Evolutionary conservation across 208 protist species (phyloP).

Genomic region (Trypanosoma lewisi): DNA sequence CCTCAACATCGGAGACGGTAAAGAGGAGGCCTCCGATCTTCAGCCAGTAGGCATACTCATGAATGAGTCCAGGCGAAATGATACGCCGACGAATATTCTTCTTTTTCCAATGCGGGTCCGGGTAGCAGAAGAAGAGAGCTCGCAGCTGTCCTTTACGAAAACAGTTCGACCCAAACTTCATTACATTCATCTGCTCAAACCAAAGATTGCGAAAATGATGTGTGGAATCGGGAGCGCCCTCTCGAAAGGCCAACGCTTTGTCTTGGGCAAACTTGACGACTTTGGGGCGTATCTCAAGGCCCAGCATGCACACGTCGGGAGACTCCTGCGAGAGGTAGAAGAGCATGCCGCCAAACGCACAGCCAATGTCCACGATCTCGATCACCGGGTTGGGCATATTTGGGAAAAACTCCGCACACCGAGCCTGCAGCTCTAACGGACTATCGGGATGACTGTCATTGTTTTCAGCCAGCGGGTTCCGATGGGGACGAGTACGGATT

Average conservation of each 20-base stretch:
- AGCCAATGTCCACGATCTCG: slow-evolving; percentile 96
- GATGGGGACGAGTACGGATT: slow-evolving; percentile 88
- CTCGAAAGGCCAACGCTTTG: slow-evolving; percentile 54
- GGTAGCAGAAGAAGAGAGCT: slow-evolving; percentile 98
- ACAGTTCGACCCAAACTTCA: slow-evolving; percentile 98
- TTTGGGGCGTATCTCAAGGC: slow-evolving; percentile 96
- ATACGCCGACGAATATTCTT: slow-evolving; percentile 97
- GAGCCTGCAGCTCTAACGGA: slow-evolving; percentile 58
- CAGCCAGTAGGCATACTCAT: slow-evolving; percentile 97
- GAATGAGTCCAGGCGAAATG: slow-evolving; percentile 92
- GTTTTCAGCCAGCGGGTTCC: slow-evolving; percentile 92
- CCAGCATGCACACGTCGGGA: slow-evolving; percentile 92
- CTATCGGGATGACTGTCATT: slow-evolving; percentile 79
- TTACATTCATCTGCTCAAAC: slow-evolving; percentile 96
- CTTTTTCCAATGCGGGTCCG: slow-evolving; percentile 98
- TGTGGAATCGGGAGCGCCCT: slow-evolving; percentile 10
- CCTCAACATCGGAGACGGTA: slow-evolving; percentile 95
- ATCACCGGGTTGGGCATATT: slow-evolving; percentile 35
- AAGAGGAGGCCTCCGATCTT: slow-evolving; percentile 93
- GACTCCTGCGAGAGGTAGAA: slow-evolving; percentile 88
- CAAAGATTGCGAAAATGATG: slow-evolving; percentile 94
- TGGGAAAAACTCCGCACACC: slow-evolving; percentile 39
- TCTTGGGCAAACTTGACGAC: slow-evolving; percentile 92
- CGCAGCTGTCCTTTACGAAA: slow-evolving; percentile 95
- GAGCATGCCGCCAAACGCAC: slow-evolving; percentile 97